Evolutionary conservation across 2,329 filamentous ascomycete species (phyloP).

Genomic region (Dactylella cylindrospora): DNA sequence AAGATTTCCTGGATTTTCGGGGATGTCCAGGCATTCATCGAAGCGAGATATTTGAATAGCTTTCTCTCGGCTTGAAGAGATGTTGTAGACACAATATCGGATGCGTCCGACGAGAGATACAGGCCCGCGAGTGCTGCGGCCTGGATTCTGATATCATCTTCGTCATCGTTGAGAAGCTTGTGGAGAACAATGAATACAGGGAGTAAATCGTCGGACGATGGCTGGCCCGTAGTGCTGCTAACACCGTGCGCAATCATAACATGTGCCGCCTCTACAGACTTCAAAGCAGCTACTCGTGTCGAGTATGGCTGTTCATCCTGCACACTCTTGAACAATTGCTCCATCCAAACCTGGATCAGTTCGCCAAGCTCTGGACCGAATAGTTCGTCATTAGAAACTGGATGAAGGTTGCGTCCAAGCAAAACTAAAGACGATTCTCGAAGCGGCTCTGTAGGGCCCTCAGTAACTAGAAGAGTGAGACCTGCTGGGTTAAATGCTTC

Average conservation of each 20-base stretch:
- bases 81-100: slow-evolving; percentile 22
- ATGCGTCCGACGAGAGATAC: slow-evolving; percentile 52
- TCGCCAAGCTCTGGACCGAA: neutral
- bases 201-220: slow-evolving; percentile 55
- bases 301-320: slow-evolving; percentile 61
- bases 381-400: neutral
- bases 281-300: slow-evolving; percentile 63
- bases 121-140: slow-evolving; percentile 55
- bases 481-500: neutral
- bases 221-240: too few relatives aligned
- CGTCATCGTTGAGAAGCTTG: slow-evolving; percentile 80
- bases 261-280: slow-evolving; percentile 56
- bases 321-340: slow-evolving; percentile 18
- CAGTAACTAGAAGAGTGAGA: neutral
- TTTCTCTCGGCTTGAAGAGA: slow-evolving; percentile 26
- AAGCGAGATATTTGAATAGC: slow-evolving; percentile 15
- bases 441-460: slow-evolving; percentile 27
- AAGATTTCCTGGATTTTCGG: slow-evolving; percentile 3
- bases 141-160: slow-evolving; percentile 77
- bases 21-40: neutral
- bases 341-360: slow-evolving; percentile 16
- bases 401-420: slow-evolving; percentile 7
- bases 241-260: slow-evolving; percentile 49
- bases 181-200: slow-evolving; percentile 68
- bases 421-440: slow-evolving; percentile 32